Percentiles rank a stretch among this genome's conserved stretches.
phyloP scores from a whole-genome alignment of 78 protist genomes.

The Tieghemostelium lacteum region DNA sequence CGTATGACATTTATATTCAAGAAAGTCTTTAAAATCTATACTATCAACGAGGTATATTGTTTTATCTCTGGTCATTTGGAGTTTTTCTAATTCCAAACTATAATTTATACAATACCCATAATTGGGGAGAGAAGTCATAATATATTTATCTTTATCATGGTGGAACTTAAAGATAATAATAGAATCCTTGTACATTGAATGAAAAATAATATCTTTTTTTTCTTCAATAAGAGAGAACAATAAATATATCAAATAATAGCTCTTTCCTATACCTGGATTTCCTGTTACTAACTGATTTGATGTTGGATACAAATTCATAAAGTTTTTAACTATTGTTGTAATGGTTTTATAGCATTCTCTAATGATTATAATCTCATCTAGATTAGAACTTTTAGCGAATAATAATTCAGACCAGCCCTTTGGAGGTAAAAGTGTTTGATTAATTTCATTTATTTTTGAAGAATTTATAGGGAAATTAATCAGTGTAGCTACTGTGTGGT shows the following conservation, averaged over 20 bases:
- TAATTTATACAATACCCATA: too few species aligned
- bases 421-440: too few species aligned
- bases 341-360: too few species aligned
- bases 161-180: not conserved
- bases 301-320: too few species aligned
- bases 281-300: not conserved
- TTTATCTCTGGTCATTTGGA: not conserved
- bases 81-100: not conserved
- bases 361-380: too few species aligned
- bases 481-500: too few species aligned
- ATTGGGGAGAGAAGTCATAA: not conserved
- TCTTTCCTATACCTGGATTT: not conserved
- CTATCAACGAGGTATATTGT: not conserved
- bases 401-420: too few species aligned
- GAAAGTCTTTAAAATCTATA: not conserved
- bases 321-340: too few species aligned
- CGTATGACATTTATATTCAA: not conserved
- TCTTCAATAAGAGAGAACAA: not conserved
- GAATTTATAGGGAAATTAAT: too few species aligned
- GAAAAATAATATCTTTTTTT: not conserved
- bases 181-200: not conserved
- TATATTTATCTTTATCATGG: too few species aligned
- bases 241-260: not conserved
- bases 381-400: too few species aligned
- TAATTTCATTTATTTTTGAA: too few species aligned